phyloP scores from a whole-genome alignment of 2,329 filamentous ascomycete species.

The Hypoxylon sp. region DNA sequence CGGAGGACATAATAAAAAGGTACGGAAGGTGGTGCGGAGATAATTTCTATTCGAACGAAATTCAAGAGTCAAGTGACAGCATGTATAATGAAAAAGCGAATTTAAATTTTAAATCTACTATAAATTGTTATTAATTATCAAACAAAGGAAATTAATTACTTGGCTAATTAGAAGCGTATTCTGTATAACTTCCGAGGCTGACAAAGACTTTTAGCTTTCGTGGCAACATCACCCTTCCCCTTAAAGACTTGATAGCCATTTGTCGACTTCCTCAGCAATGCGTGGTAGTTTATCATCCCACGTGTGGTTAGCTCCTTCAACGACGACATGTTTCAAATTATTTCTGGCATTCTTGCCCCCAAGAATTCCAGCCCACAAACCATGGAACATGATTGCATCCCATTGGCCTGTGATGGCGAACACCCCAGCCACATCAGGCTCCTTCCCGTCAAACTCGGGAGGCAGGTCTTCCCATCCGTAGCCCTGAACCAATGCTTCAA shows the following conservation, averaged over 20 bases:
- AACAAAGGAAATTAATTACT: not conserved
- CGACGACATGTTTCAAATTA: conserved; percentile 29
- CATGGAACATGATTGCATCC: conserved; percentile 32
- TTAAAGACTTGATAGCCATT: conserved; percentile 30
- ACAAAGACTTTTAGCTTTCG: not conserved
- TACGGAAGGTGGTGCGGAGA: too few species aligned
- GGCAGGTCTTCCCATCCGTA: conserved; percentile 42
- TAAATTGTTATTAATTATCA: too few species aligned
- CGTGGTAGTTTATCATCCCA: conserved; percentile 38
- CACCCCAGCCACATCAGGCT: conserved; percentile 40
- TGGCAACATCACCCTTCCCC: not conserved
- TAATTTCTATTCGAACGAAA: too few species aligned
- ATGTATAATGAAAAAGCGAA: not conserved
- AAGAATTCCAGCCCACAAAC: conserved; percentile 31
- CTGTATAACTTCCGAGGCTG: not conserved
- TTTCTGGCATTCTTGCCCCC: conserved; percentile 37
- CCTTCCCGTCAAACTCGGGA: conserved; percentile 35
- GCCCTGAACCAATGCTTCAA: conserved; percentile 42
- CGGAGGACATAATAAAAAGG: too few species aligned
- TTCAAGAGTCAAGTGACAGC: not conserved
- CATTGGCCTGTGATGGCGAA: conserved; percentile 35
- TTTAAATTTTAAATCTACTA: not conserved
- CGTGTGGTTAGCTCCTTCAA: conserved; percentile 34
- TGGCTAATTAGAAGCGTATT: not conserved
- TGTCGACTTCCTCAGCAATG: conserved; percentile 43